Base-by-base conservation (phyloP, 176 grass and related monocot genomes). In the Ampelocalamus luodianensis region DNA sequence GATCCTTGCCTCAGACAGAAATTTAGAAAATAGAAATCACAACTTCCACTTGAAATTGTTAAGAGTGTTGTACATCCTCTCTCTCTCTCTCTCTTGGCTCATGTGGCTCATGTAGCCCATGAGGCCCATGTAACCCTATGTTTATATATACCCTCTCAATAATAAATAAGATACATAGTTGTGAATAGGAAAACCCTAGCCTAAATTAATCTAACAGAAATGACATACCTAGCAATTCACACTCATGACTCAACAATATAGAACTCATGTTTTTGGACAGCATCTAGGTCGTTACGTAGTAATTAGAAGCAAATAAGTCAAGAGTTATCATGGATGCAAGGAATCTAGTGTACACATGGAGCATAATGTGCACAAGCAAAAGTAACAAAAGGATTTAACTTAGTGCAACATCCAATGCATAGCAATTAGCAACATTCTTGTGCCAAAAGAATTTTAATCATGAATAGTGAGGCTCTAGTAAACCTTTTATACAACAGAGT, bases 241-340 rank as follows among this genome's bases (percentile, higher is more conserved):
- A 71, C 1, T 40, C 39, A 46, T 82, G 29, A 29, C 29, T 29
- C 29, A 29, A 29, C 53, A 61, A 82, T 59, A 87, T 36, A 65
- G 39, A 74, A 54, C 50, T 27, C 26, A 88, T 58, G 8, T 9
- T 59, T 60, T 48, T 62, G 1, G 60, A 64, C 34, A 80, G 20
- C 67, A 24, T 82, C 61, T 81, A 87, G 14, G 4, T 76, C 7
- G 5, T 46, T 59, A 54, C 23, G 40, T 29, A 42, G 39, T 75
- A 84, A 75, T 48, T 68, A 23, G 55, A 84, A 66, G 63, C 37
- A 85, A 56, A 42, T 16, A 66, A 16, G 29, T 48, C 74, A 48
- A 60, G 26, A 59, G 20, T 65, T 58, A 18, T 59, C 70, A 67
- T 76, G 24, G 17, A 71, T 39, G 37, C 77, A 75, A 53, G 44